phyloP scores from a whole-genome alignment of 129 eudicot genomes.

The Flaveria brownii region DNA sequence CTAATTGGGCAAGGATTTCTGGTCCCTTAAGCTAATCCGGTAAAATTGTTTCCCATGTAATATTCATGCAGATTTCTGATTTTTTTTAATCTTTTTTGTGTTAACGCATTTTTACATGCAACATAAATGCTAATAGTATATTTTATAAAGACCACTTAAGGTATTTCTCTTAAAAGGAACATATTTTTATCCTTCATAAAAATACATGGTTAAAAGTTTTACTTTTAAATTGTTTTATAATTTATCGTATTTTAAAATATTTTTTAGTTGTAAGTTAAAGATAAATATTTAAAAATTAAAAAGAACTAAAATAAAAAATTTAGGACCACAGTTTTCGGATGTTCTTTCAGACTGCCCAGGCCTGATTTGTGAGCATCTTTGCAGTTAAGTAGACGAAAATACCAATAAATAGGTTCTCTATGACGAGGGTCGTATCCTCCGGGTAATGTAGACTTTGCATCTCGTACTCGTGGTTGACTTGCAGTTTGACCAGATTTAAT shows the following conservation, averaged over 20 bases:
- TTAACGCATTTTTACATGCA: neutral
- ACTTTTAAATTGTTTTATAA: neutral
- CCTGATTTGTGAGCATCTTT: neutral
- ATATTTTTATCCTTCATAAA: neutral
- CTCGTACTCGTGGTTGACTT: constrained; percentile 34
- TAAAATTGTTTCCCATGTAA: too few relatives aligned
- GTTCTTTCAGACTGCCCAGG: neutral
- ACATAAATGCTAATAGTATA: neutral
- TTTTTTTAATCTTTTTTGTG: neutral
- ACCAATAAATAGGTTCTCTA: constrained; percentile 89
- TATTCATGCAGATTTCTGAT: too few relatives aligned
- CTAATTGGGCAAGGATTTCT: too few relatives aligned
- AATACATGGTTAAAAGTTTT: neutral
- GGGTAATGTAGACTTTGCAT: constrained; percentile 48
- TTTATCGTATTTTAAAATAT: neutral
- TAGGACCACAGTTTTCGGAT: neutral
- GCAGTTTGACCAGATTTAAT: constrained; percentile 29
- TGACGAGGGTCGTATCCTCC: constrained; percentile 89
- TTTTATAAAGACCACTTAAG: neutral
- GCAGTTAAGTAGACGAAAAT: neutral
- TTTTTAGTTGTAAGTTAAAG: neutral
- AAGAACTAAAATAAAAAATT: neutral
- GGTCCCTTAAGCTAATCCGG: too few relatives aligned
- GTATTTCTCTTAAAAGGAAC: neutral
- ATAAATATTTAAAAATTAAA: neutral